phyloP scores from a whole-genome alignment of 1,284 basidiomycete genomes.

The Fomitopsis schrenkii region DNA sequence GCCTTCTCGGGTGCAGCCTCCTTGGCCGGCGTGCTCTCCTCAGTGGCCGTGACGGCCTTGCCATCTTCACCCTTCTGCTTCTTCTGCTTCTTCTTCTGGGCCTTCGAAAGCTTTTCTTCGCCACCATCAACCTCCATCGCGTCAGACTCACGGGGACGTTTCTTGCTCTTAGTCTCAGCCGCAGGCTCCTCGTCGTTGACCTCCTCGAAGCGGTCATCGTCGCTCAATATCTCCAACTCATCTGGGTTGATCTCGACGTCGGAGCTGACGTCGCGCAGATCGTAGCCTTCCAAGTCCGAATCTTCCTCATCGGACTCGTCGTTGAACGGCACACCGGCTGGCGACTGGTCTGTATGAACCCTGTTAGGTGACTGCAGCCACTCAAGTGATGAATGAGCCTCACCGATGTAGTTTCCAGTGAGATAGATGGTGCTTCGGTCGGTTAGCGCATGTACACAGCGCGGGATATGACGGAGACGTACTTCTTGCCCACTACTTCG shows the following conservation, averaged over 20 bases:
- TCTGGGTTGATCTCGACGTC: slow-evolving; percentile 67
- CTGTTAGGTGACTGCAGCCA: background rate
- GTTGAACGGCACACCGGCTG: slow-evolving; percentile 46
- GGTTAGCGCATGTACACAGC: slow-evolving; percentile 1
- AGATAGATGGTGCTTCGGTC: slow-evolving; percentile 71
- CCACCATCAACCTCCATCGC: slow-evolving; percentile 35
- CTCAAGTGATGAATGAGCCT: slow-evolving; percentile 9
- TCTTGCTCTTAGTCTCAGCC: slow-evolving; percentile 31
- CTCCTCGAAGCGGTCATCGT: slow-evolving; percentile 63
- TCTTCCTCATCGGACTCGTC: slow-evolving; percentile 41
- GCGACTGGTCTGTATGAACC: slow-evolving; percentile 41
- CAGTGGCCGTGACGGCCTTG: slow-evolving; percentile 44
- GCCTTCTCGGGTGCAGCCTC: slow-evolving; percentile 34
- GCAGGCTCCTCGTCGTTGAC: slow-evolving; percentile 32
- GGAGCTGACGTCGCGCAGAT: slow-evolving; percentile 69
- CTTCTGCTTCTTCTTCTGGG: slow-evolving; percentile 66
- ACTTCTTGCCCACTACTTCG: slow-evolving; percentile 86
- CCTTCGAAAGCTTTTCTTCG: slow-evolving; percentile 42
- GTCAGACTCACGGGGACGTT: slow-evolving; percentile 61
- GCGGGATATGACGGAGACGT: slow-evolving; percentile 19
- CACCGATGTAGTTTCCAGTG: slow-evolving; percentile 88
- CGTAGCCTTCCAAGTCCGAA: slow-evolving; percentile 43
- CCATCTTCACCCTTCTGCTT: slow-evolving; percentile 69
- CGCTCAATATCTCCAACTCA: slow-evolving; percentile 48
- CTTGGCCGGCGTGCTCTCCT: slow-evolving; percentile 28